Base-by-base conservation (phyloP, 2,329 filamentous ascomycete species). In the Didymella keratinophila region DNA sequence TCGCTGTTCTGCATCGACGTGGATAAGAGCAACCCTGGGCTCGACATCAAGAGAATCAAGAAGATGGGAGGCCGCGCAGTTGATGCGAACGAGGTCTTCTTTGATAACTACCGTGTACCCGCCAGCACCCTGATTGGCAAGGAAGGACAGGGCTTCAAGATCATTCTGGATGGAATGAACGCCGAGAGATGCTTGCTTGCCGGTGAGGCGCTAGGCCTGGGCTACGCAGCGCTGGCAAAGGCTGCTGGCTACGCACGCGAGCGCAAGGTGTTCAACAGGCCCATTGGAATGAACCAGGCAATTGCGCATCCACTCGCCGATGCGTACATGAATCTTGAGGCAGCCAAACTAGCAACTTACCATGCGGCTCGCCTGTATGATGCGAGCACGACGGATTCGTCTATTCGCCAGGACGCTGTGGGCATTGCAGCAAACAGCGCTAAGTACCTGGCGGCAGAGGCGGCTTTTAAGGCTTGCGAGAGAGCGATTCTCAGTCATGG, bases 31-130 rank as follows among this genome's bases (percentile, higher is more conserved):
- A 78, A 83, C 4, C 83, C 88, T 0, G 85, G 85, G 0, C 79
- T 94, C 1, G 85, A 89, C 10, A 80, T 95, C 71, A 86, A 86
- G 42, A 86, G 80, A 70, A 96, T 96, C 66, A 87, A 86, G 76
- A 96, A 96, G 75, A 95, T 96, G 91, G 92, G 92, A 9, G 90
- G 91, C 0, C 81, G 90, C 12, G 90, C 91, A 0, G 87, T 96
- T 1, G 91, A 95, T 68, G 90, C 91, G 0, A 96, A 96, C 65
- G 90, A 95, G 71, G 89, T 96, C 1, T 96, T 96, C 76, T 95
- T 96, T 72, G 90, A 95, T 74, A 85, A 88, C 64, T 96, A 93
- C 74, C 74, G 77, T 4, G 85, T 95, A 14, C 86, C 88, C 0
- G 82, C 82, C 0, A 81, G 86, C 39, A 81, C 86, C 0, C 78